Evolutionary conservation across 2,329 filamentous ascomycete genomes (phyloP), one percentile per base, ranked within the genome.

Genomic region (Aspergillus tubingensis): DNA sequence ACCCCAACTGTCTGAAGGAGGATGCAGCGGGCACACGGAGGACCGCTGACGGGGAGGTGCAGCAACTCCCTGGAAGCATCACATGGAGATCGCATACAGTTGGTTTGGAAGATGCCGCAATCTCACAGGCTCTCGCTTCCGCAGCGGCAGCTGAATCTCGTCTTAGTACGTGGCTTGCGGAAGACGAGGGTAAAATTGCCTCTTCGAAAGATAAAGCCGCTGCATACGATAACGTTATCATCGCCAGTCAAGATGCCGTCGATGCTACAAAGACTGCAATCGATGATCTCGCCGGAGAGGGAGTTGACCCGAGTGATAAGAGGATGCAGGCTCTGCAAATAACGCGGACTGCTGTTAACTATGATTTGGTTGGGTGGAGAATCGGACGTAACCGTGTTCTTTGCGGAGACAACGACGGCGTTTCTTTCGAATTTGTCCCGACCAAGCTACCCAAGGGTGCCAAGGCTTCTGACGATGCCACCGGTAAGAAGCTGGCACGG

Each of bases 261-360:
- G 95, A 99, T 77, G 92, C 92, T 5, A 95, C 93, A 0, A 96
- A 96, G 76, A 88, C 90, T 68, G 92, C 92, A 10, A 96, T 97
- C 61, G 94, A 98, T 66, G 95, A 98, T 74, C 81, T 97, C 59
- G 86, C 86, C 54, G 88, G 85, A 61, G 95, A 99, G 74, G 91
- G 92, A 1, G 86, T 96, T 13, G 85, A 91, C 21, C 91, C 92
- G 73, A 88, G 91, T 59, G 94, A 99, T 71, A 80, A 86, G 38
- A 87, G 92, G 59, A 92, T 99, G 88, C 95, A 99, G 77, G 88
- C 92, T 68, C 81, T 99, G 49, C 93, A 96, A 67, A 90, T 99
- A 60, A 96, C 93, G 3, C 89, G 91, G 62, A 96, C 96, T 0
- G 92, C 94, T 1, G 91, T 98, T 59, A 96, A 95, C 76, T 98